These are phyloP conservation scores for Tremella fuciformis DNA, from an alignment of 768 basidiomycete genomes.

Conservation along the genomic window DNA sequence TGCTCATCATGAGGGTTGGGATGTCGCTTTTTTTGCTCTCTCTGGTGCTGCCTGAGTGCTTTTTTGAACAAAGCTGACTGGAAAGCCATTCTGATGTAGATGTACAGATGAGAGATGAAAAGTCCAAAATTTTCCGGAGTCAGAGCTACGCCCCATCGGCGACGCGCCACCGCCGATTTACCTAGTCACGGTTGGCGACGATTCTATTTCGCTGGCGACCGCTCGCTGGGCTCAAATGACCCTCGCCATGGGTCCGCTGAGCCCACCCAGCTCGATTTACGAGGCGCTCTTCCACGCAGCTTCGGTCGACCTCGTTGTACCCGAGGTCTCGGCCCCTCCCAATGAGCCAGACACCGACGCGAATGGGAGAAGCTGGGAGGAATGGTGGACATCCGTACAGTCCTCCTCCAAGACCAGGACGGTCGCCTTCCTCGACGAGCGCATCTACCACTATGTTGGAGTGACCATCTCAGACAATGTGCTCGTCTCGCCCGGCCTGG, in stretches of 20 bases:
- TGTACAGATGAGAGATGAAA: no score
- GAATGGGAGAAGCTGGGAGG: neutral
- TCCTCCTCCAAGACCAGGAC: conserved; percentile 30
- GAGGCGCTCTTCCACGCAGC: conserved; percentile 33
- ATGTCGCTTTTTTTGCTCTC: no score
- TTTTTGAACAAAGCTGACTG: no score
- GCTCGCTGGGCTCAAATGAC: neutral
- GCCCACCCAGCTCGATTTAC: conserved; percentile 10
- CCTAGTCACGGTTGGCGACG: no score
- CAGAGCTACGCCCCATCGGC: no score
- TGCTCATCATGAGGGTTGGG: no score
- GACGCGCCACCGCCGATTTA: no score
- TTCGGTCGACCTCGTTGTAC: conserved; percentile 28
- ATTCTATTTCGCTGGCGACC: no score
- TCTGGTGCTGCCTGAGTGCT: no score
- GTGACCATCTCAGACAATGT: neutral
- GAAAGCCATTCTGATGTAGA: no score
- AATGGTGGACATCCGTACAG: conserved; percentile 32
- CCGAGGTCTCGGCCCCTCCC: conserved; percentile 18
- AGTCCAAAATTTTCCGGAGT: no score
- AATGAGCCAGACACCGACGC: conserved; percentile 2
- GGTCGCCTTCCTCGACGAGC: neutral
- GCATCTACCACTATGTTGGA: neutral
- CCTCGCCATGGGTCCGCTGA: conserved; percentile 1
- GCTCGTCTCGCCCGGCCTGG: neutral